These are phyloP conservation scores for Meira miltonrushii DNA, from an alignment of 1,284 basidiomycete species.

Conservation along the genomic window DNA sequence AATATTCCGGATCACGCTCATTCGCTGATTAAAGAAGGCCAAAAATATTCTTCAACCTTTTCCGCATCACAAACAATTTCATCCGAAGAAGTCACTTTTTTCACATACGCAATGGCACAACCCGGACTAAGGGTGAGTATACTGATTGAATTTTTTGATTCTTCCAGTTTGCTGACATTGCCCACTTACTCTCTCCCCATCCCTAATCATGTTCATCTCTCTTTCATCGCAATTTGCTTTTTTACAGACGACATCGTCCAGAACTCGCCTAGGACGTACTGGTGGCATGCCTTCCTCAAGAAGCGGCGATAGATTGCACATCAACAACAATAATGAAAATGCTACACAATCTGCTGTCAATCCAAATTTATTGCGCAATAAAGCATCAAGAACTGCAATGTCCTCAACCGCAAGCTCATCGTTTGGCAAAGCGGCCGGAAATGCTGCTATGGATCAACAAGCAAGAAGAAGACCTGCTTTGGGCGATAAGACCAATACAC, in stretches of 20 bases:
- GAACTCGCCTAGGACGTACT: neutral
- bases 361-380: neutral
- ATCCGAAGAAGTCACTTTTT: too few relatives aligned
- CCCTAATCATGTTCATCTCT: neutral
- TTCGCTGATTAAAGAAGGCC: too few relatives aligned
- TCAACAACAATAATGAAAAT: neutral
- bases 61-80: too few relatives aligned
- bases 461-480: conserved; percentile 4
- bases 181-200: neutral
- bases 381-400: neutral
- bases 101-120: conserved; percentile 6
- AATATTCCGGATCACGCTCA: too few relatives aligned
- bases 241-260: conserved; percentile 6
- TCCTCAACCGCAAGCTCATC: neutral
- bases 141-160: neutral
- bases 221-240: neutral
- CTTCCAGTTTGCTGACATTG: neutral
- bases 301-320: conserved; percentile 13
- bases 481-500: conserved; percentile 14
- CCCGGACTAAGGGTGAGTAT: conserved; percentile 9
- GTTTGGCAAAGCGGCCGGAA: conserved; percentile 1
- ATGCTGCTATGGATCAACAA: neutral
- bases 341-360: neutral
- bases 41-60: too few relatives aligned
- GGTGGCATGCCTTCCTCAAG: conserved; percentile 14